Conservation (phyloP, 495 filamentous ascomycete genomes). For the Cetradonia linearis region DNA sequence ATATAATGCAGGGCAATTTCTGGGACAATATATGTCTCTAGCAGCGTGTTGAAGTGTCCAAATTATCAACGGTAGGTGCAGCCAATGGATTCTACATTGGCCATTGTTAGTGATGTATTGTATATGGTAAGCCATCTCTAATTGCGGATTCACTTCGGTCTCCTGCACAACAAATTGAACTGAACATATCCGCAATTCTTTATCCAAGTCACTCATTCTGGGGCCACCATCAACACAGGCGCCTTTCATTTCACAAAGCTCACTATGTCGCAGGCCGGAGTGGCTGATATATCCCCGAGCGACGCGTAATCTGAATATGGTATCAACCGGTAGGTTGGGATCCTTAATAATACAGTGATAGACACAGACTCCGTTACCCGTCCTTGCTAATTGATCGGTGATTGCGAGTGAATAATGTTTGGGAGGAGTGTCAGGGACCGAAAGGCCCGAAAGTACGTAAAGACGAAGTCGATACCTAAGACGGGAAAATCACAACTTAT, state of each 20-base stretch:
- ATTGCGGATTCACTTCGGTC: not conserved
- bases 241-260: not conserved
- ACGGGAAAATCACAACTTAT: not conserved
- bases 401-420: not conserved
- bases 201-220: not conserved
- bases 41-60: not conserved
- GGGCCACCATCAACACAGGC: not conserved
- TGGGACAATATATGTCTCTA: not conserved
- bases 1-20: not conserved
- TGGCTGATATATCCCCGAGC: slow-evolving; percentile 1
- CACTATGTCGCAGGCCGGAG: not conserved
- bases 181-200: not conserved
- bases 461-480: slow-evolving; percentile 2
- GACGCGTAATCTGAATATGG: slow-evolving; percentile 3
- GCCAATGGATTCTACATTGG: not conserved
- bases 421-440: not conserved
- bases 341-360: not conserved
- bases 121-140: slow-evolving; percentile 9
- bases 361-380: slow-evolving; percentile 6
- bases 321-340: slow-evolving; percentile 1
- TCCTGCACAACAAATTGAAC: slow-evolving; percentile 3
- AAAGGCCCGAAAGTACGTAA: slow-evolving; percentile 4
- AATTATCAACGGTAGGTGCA: slow-evolving; percentile 2
- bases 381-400: not conserved
- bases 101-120: not conserved